These are phyloP conservation scores for Tetrahymena thermophila DNA, from an alignment of 73 alveolate genomes.

Conservation along the genomic window DNA sequence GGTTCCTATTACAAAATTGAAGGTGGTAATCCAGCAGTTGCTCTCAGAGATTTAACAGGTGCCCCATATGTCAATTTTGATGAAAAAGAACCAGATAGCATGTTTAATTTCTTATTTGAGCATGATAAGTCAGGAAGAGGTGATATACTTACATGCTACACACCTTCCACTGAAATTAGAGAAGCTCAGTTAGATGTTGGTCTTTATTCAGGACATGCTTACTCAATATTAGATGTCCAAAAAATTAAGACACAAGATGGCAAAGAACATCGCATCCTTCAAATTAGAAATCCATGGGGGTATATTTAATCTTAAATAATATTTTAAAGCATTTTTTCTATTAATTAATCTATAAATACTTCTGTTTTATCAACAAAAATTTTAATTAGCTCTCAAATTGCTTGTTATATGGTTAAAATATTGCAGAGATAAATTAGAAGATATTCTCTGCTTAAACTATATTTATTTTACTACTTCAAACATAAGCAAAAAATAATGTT, in stretches of 20 bases:
- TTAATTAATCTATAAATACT: no score
- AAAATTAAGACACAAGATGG: background rate
- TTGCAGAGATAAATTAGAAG: no score
- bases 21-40: conserved; percentile 73
- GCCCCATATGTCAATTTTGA: conserved; percentile 50
- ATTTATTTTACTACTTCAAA: no score
- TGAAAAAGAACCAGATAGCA: conserved; percentile 38
- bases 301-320: background rate
- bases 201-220: conserved; percentile 69
- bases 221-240: background rate
- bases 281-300: background rate
- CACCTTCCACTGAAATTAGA: conserved; percentile 21
- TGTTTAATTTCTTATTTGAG: conserved; percentile 42
- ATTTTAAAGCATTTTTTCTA: background rate
- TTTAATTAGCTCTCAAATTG: no score
- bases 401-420: no score
- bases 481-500: no score
- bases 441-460: no score
- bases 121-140: conserved; percentile 43
- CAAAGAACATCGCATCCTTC: background rate
- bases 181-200: conserved; percentile 51
- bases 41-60: conserved; percentile 60
- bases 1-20: conserved; percentile 87
- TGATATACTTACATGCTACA: conserved; percentile 46
- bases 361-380: background rate